Evolutionary conservation across 768 basidiomycete genomes (phyloP).

Genomic region (Rhodocollybia butyracea): DNA sequence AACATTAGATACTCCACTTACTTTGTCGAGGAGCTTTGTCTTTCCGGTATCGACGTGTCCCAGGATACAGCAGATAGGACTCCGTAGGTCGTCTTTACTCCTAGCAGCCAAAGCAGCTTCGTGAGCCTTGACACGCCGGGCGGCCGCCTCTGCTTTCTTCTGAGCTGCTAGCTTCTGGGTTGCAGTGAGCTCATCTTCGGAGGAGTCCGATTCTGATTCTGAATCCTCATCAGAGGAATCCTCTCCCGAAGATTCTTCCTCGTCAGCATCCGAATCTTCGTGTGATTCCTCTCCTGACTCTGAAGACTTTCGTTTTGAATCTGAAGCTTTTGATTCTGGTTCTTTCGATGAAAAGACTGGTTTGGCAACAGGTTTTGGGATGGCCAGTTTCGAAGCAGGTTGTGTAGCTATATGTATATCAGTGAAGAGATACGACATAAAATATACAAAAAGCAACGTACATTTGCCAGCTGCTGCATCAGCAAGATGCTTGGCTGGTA

Average conservation of each 20-base stretch:
- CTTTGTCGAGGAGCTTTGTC: constrained; percentile 96
- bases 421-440: neutral
- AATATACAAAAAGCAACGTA: neutral
- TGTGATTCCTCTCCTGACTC: constrained; percentile 38
- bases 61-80: constrained; percentile 97
- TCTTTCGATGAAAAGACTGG: constrained; percentile 24
- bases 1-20: constrained; percentile 25
- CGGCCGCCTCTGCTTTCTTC: constrained; percentile 82
- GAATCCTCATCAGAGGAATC: constrained; percentile 50
- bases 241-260: constrained; percentile 46
- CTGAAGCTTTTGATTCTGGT: constrained; percentile 17
- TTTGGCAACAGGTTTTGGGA: constrained; percentile 23
- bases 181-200: constrained; percentile 65
- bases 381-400: neutral
- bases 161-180: constrained; percentile 66
- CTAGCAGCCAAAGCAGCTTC: constrained; percentile 83
- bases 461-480: constrained; percentile 21
- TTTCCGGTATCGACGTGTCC: constrained; percentile 99
- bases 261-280: constrained; percentile 22
- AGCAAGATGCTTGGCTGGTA: constrained; percentile 22
- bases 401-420: neutral
- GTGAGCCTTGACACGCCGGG: constrained; percentile 72
- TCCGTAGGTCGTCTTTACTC: constrained; percentile 86
- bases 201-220: constrained; percentile 41
- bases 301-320: constrained; percentile 18